Percentiles rank a stretch among this genome's conserved stretches.
Evolutionary conservation across 192 early-diverging fungal genomes (phyloP).

Genomic region (Linnemannia schmuckeri): DNA sequence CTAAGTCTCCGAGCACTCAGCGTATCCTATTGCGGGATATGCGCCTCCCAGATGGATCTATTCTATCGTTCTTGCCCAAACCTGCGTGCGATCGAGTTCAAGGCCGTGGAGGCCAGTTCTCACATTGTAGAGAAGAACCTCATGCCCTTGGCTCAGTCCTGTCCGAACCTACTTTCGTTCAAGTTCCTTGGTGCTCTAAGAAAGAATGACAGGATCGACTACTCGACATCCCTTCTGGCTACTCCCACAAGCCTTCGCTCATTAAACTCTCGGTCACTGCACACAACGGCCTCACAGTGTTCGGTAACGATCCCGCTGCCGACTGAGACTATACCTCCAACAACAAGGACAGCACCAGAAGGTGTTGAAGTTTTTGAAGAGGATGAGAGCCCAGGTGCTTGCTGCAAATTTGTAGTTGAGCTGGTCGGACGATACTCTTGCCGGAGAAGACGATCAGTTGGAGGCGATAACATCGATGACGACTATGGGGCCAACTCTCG

Average conservation of each 20-base stretch:
- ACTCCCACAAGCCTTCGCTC: background rate
- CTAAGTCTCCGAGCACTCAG: background rate
- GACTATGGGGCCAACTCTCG: background rate
- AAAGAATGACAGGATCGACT: background rate
- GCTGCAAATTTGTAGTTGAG: constrained; percentile 18
- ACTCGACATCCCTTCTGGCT: background rate
- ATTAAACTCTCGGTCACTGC: background rate
- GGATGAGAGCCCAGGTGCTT: background rate
- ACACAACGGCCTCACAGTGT: background rate
- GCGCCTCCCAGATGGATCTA: background rate
- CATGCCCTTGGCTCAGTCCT: background rate
- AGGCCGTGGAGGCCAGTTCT: background rate
- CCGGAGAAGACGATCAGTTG: background rate
- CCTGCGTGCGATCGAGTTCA: constrained; percentile 12
- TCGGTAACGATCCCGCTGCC: background rate
- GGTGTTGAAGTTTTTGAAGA: constrained; percentile 10
- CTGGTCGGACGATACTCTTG: constrained; percentile 8
- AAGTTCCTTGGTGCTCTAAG: background rate
- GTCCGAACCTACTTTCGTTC: constrained; percentile 19
- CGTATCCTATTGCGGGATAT: background rate
- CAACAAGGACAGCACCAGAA: too few relatives aligned
- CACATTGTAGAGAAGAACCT: background rate
- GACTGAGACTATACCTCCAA: too few relatives aligned
- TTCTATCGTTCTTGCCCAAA: constrained; percentile 17
- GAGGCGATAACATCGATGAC: background rate